phyloP scores from a whole-genome alignment of 192 early-diverging fungal genomes.

The Coemansia sp. region DNA sequence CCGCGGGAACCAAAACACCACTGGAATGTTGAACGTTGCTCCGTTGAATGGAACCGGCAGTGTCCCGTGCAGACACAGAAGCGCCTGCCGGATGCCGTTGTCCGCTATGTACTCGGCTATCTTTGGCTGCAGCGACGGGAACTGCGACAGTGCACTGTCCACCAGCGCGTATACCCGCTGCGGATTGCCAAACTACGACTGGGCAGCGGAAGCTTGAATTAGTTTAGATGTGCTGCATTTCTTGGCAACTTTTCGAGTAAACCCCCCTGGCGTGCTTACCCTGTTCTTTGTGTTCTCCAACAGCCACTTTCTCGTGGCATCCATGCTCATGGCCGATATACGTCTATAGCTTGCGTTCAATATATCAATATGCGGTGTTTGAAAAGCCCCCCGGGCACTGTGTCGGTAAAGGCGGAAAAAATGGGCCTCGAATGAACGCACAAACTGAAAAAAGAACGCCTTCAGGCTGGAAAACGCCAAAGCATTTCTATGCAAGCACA shows the following conservation, averaged over 20 bases:
- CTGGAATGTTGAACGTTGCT: slow-evolving; percentile 86
- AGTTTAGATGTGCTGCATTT: not conserved
- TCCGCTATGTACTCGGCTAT: slow-evolving; percentile 39
- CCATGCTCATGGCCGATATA: slow-evolving; percentile 16
- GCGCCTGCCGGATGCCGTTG: slow-evolving; percentile 48
- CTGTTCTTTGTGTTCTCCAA: slow-evolving; percentile 38
- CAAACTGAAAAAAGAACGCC: not conserved
- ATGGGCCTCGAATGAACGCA: not conserved
- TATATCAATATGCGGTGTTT: not conserved
- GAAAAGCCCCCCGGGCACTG: not conserved
- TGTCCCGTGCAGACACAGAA: slow-evolving; percentile 85
- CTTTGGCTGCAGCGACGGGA: slow-evolving; percentile 33
- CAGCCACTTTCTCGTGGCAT: slow-evolving; percentile 37
- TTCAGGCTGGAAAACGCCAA: not conserved
- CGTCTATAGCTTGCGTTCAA: not conserved
- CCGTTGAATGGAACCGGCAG: slow-evolving; percentile 82
- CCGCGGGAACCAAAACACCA: slow-evolving; percentile 84
- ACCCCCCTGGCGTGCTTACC: slow-evolving; percentile 15
- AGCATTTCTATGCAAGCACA: no score
- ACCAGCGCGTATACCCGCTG: slow-evolving; percentile 24
- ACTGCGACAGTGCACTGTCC: slow-evolving; percentile 28
- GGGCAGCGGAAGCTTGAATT: not conserved
- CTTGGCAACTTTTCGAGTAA: no score
- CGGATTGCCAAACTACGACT: slow-evolving; percentile 39
- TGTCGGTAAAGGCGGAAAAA: not conserved